Conservation (phyloP, 2,329 filamentous ascomycete species). For the Sphaerostilbella broomeana region DNA sequence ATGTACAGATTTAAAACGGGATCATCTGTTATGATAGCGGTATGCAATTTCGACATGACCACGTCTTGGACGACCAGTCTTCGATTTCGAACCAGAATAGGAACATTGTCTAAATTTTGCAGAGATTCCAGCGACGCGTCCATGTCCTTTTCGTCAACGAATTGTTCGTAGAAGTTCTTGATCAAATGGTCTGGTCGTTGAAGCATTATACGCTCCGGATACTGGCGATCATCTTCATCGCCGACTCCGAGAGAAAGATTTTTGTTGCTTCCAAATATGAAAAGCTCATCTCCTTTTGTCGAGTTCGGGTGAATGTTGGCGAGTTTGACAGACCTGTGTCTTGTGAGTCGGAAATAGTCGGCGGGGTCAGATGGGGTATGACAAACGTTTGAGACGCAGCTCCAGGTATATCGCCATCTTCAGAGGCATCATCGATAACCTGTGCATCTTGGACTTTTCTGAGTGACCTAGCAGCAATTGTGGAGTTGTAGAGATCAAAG, state of each 20-base stretch:
- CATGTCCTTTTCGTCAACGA: conserved; percentile 43
- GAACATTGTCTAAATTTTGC: conserved; percentile 49
- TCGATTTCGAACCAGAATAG: conserved; percentile 62
- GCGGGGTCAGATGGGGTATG: neutral
- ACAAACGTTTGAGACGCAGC: conserved; percentile 26
- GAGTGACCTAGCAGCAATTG: conserved; percentile 71
- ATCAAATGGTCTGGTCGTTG: conserved; percentile 72
- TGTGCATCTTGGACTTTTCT: conserved; percentile 42
- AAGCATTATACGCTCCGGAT: conserved; percentile 75
- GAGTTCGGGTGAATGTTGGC: conserved; percentile 8
- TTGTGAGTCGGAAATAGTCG: neutral
- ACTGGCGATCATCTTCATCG: conserved; percentile 93
- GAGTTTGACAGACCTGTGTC: neutral
- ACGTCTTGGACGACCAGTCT: conserved; percentile 75
- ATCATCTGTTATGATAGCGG: conserved; percentile 79
- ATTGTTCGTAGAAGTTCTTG: conserved; percentile 64
- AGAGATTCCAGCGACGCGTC: conserved; percentile 20
- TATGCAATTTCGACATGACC: conserved; percentile 85
- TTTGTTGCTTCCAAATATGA: conserved; percentile 93
- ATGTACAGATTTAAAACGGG: conserved; percentile 86
- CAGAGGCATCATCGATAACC: conserved; percentile 45
- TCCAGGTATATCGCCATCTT: conserved; percentile 44
- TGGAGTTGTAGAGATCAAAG: conserved; percentile 85
- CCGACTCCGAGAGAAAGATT: conserved; percentile 88
- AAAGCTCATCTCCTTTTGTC: conserved; percentile 69